Base-by-base conservation (phyloP, 441 rosid genomes). In the Brassica hybrid region DNA sequence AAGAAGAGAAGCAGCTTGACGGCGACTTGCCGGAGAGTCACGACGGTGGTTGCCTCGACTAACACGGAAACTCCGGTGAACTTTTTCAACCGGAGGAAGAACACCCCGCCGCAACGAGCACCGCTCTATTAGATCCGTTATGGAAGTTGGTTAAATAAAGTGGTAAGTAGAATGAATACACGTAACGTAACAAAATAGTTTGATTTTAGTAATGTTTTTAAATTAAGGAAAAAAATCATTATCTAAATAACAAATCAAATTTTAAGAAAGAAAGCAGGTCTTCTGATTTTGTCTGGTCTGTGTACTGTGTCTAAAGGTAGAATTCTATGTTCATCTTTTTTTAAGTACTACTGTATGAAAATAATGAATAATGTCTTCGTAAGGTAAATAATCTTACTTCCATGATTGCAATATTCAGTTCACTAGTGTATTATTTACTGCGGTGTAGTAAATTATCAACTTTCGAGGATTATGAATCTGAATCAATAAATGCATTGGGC, bases 101-200 rank as follows among this genome's bases (percentile, higher is more conserved):
- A 84, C 70, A 84, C 93, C 3, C 98, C 96, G 27, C 98, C 98
- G 27, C 89, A 84, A 38, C 83, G 98, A 68, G 88, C 98, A 50
- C 98, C 98, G 16, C 90, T 94, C n/a, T 86, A 89, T 74, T 92
- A 83, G 74, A 12, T 52, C 34, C 52, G 41, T 69, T 69, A 10
- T 13, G 56, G 60, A n/a, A 50, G 0, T 16, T 50, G 41, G 61
- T 75, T 5, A 14, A 17, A 50, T 3, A 14, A 25, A 50, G 14
- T 30, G 69, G 77, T 67, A 78, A 73, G 74, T 79, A 79, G 52
- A 78, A 54, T 61, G 59, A 73, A 61, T 67, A 79, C 81, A 79
- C 78, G 73, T 67, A 62, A 72, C 81, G 67, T 65, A 60, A 72
- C 76, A 6, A 61, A 6, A 34, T 69, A 52, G 11, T 70, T 16